Conservation (phyloP, 768 basidiomycete species). For the Paxillus involutus region DNA sequence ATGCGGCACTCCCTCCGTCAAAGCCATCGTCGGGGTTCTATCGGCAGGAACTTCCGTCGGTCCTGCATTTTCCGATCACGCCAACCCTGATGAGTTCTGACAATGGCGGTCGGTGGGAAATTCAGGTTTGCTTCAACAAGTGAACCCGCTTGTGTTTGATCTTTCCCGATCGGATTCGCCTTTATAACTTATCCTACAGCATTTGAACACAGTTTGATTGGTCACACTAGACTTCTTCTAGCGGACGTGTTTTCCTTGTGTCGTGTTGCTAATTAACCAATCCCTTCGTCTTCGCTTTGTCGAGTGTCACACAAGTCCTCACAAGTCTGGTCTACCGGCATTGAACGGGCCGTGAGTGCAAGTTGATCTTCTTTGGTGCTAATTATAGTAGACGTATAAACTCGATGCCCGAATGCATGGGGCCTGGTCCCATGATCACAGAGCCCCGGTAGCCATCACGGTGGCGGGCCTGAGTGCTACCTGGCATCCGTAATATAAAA, state of each 20-base stretch:
- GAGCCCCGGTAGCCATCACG: too few species aligned
- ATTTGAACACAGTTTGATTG: not conserved
- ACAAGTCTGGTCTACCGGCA: not conserved
- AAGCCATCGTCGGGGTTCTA: too few species aligned
- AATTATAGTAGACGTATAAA: too few species aligned
- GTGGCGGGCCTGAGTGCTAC: not conserved
- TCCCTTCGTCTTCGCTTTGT: not conserved
- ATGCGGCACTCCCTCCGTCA: too few species aligned
- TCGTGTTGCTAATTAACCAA: not conserved
- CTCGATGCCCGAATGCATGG: not conserved
- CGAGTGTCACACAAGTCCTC: not conserved
- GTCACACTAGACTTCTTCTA: not conserved
- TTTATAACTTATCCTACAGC: not conserved
- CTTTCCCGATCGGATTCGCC: not conserved
- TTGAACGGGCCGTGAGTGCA: not conserved
- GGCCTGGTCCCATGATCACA: not conserved
- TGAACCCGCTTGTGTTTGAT: not conserved
- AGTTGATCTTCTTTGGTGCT: too few species aligned
- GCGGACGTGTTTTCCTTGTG: not conserved
- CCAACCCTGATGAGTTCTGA: not conserved
- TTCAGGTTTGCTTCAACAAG: not conserved
- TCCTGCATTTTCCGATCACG: not conserved
- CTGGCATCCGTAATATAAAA: slow-evolving; percentile 1
- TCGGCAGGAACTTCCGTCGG: too few species aligned
- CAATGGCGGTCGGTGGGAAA: not conserved